A percentile compares a stretch with the other conserved stretches of the same genome.
Evolutionary conservation across 75 land plant species (phyloP).

Genomic region (Azolla pinnata): DNA sequence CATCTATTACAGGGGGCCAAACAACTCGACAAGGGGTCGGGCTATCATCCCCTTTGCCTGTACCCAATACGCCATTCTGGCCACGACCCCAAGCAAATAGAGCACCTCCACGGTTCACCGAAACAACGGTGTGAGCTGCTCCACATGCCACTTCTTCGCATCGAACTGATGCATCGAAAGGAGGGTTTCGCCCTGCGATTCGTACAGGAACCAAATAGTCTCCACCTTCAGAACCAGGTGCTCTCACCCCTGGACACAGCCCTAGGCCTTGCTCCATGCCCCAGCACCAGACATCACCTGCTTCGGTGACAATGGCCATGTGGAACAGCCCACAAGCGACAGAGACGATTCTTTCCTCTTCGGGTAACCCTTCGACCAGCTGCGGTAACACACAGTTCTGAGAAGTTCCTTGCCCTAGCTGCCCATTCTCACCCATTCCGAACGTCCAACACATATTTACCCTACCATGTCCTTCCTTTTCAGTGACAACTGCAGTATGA

Average conservation of each 20-base stretch:
- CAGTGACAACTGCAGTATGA: constrained; percentile 57
- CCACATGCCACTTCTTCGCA: constrained; percentile 52
- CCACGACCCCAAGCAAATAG: constrained; percentile 88
- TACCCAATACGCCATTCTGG: constrained; percentile 63
- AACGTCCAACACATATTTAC: constrained; percentile 61
- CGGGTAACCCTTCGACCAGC: constrained; percentile 43
- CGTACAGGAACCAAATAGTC: constrained; percentile 55
- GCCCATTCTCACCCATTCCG: constrained; percentile 76
- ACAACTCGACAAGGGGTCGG: constrained; percentile 36
- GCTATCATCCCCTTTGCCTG: constrained; percentile 38
- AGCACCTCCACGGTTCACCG: constrained; percentile 36
- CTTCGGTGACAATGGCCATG: constrained; percentile 50
- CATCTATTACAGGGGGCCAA: constrained; percentile 44
- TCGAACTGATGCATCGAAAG: constrained; percentile 6
- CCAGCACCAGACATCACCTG: constrained; percentile 74
- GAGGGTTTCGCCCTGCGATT: constrained; percentile 15
- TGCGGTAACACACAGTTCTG: constrained; percentile 26
- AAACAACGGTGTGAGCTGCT: constrained; percentile 67
- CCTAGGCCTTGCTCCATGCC: constrained; percentile 87
- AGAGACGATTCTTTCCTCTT: constrained; percentile 20
- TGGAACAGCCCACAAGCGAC: constrained; percentile 71
- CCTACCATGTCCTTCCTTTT: neutral
- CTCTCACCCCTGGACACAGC: constrained; percentile 62
- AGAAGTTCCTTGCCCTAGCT: constrained; percentile 69
- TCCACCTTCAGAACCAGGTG: constrained; percentile 40